These are phyloP conservation scores for Tulasnella sp. DNA, from an alignment of 768 basidiomycete species.

Conservation along the genomic window DNA sequence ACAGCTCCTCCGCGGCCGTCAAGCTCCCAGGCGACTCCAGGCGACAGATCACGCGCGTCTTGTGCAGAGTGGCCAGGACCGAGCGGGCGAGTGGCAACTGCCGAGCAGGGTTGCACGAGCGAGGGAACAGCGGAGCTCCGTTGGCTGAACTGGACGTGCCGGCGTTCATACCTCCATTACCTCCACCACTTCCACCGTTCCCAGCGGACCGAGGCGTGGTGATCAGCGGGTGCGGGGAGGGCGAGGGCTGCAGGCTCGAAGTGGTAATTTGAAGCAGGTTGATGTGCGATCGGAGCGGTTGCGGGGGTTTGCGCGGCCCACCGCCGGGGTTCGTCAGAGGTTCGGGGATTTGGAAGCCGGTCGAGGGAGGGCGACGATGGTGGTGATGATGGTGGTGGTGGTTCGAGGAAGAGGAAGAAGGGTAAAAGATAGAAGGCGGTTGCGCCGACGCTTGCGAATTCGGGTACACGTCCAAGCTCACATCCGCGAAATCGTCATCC, in stretches of 20 bases:
- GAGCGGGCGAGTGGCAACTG: constrained; percentile 44
- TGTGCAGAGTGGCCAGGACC: constrained; percentile 55
- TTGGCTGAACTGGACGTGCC: not conserved
- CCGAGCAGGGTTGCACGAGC: constrained; percentile 55
- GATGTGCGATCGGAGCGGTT: constrained; percentile 23
- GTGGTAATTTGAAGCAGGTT: constrained; percentile 22
- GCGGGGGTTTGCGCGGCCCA: not conserved
- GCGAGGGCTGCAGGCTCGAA: constrained; percentile 16
- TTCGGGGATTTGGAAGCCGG: constrained; percentile 17
- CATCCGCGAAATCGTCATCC: constrained; percentile 5
- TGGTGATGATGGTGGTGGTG: not conserved
- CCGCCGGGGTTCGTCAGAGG: no score
- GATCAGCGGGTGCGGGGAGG: constrained; percentile 26
- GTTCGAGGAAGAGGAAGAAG: constrained; percentile 1
- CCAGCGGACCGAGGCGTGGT: constrained; percentile 22
- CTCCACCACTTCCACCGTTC: not conserved
- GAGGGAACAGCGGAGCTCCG: constrained; percentile 52
- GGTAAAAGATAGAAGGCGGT: constrained; percentile 7
- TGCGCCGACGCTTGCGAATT: not conserved
- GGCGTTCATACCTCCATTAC: not conserved
- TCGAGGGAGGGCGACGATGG: not conserved
- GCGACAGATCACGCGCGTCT: constrained; percentile 54
- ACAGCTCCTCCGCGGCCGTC: constrained; percentile 49
- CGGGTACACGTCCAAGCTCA: constrained; percentile 6
- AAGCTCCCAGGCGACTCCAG: constrained; percentile 47